These are phyloP conservation scores for Amanita molliuscula DNA, from an alignment of 768 basidiomycete species.

Conservation along the genomic window DNA sequence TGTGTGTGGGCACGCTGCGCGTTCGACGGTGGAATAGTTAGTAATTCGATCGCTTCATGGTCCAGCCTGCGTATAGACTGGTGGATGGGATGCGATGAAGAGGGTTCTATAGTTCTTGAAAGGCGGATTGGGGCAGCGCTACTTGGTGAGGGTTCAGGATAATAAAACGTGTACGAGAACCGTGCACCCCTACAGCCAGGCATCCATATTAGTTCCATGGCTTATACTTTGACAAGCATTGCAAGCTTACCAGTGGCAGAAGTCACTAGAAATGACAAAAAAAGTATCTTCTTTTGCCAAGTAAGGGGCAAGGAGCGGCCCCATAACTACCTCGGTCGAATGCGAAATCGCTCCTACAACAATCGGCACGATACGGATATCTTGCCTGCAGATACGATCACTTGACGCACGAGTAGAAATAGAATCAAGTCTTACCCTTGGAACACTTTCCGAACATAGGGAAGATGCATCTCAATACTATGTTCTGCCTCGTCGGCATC, in stretches of 20 bases:
- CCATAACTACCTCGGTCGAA: slow-evolving; percentile 50
- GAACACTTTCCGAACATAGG: slow-evolving; percentile 80
- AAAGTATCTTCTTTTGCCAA: slow-evolving; percentile 71
- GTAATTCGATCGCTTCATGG: slow-evolving; percentile 72
- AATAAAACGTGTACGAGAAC: slow-evolving; percentile 85
- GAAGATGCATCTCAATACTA: slow-evolving; percentile 96
- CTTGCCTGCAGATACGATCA: slow-evolving; percentile 29
- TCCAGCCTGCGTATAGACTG: slow-evolving; percentile 78
- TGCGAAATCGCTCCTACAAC: slow-evolving; percentile 73
- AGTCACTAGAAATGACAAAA: slow-evolving; percentile 90
- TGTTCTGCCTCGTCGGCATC: slow-evolving; percentile 88
- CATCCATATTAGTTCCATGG: too few relatives aligned
- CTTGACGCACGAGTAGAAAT: not conserved
- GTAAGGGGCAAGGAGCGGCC: slow-evolving; percentile 70
- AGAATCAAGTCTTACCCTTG: slow-evolving; percentile 42
- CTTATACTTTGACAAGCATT: not conserved
- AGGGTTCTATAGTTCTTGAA: slow-evolving; percentile 30
- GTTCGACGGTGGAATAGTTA: slow-evolving; percentile 46
- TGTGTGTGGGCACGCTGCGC: slow-evolving; percentile 43
- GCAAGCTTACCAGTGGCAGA: slow-evolving; percentile 83
- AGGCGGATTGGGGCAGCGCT: slow-evolving; percentile 38
- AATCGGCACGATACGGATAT: slow-evolving; percentile 83
- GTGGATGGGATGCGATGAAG: slow-evolving; percentile 58
- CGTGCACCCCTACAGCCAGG: slow-evolving; percentile 55
- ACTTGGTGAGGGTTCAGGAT: slow-evolving; percentile 48